phyloP scores from a whole-genome alignment of 164 flowering plant genomes.

The Hamamelis virginiana region DNA sequence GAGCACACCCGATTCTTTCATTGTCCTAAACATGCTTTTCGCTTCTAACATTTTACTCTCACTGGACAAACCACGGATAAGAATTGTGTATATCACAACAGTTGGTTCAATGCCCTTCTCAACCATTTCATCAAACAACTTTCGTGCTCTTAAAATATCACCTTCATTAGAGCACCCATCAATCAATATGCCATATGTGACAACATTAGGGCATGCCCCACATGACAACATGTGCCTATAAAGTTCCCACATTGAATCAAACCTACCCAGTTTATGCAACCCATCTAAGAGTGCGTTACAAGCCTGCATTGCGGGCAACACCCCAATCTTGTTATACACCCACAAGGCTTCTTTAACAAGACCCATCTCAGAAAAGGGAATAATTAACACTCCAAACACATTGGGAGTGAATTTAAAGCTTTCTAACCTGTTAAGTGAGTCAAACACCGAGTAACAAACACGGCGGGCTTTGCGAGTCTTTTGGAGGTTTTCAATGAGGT shows the following conservation, averaged over 20 bases:
- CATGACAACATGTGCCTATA: slow-evolving; percentile 44
- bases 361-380: slow-evolving; percentile 58
- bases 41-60: slow-evolving; percentile 51
- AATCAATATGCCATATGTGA: slow-evolving; percentile 64
- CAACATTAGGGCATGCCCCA: slow-evolving; percentile 42
- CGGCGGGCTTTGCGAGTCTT: slow-evolving; percentile 31
- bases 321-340: slow-evolving; percentile 46
- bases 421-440: slow-evolving; percentile 30
- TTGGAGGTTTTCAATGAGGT: slow-evolving; percentile 45
- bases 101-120: slow-evolving; percentile 46
- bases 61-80: slow-evolving; percentile 54
- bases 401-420: slow-evolving; percentile 25
- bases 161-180: slow-evolving; percentile 54
- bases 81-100: slow-evolving; percentile 57
- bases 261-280: slow-evolving; percentile 37
- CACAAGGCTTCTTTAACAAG: slow-evolving; percentile 63
- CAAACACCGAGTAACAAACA: slow-evolving; percentile 34
- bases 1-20: slow-evolving; percentile 40
- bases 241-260: slow-evolving; percentile 52
- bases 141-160: slow-evolving; percentile 31
- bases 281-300: slow-evolving; percentile 64
- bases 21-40: slow-evolving; percentile 37
- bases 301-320: slow-evolving; percentile 48
- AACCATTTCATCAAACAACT: slow-evolving; percentile 56
- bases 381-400: slow-evolving; percentile 52